Evolutionary conservation across 176 grass and related monocot species (phyloP).

Genomic region (Hyparrhenia diplandra): DNA sequence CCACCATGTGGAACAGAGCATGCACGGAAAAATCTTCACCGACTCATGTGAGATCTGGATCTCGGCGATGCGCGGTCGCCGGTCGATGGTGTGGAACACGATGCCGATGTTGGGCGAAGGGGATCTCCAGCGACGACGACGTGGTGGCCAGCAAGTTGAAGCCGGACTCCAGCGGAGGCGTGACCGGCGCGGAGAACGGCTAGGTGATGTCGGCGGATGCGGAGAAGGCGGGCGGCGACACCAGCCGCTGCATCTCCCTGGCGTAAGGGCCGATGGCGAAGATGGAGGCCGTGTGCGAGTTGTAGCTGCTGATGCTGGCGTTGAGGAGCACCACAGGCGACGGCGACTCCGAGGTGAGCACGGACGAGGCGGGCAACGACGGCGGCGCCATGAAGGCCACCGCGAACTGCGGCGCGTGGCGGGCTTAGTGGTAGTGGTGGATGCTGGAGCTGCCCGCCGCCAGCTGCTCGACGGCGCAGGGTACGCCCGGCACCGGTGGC

Average conservation of each 20-base stretch:
- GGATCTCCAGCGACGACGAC: slow-evolving; percentile 70
- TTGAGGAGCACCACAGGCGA: slow-evolving; percentile 36
- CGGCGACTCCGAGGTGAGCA: slow-evolving; percentile 39
- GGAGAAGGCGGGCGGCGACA: slow-evolving; percentile 72
- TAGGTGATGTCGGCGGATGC: slow-evolving; percentile 57
- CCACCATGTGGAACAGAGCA: too few species aligned
- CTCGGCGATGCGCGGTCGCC: too few species aligned
- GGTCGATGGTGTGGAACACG: too few species aligned
- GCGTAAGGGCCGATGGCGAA: slow-evolving; percentile 73
- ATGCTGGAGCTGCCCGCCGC: neutral
- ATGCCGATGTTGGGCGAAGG: too few species aligned
- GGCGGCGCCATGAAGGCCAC: slow-evolving; percentile 51
- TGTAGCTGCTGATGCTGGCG: slow-evolving; percentile 3
- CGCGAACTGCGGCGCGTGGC: slow-evolving; percentile 16
- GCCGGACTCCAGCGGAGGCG: slow-evolving; percentile 41
- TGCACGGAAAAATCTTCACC: too few species aligned
- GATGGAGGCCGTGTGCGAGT: slow-evolving; percentile 55
- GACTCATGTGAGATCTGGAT: too few species aligned
- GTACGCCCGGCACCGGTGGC: neutral
- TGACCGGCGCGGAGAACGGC: slow-evolving; percentile 67
- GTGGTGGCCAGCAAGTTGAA: slow-evolving; percentile 26
- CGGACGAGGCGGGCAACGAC: slow-evolving; percentile 52
- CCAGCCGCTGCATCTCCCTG: slow-evolving; percentile 56
- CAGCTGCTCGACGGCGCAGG: neutral
- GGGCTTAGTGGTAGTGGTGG: neutral